Conservation (phyloP, 179 eudicot genomes). For the Amaranthus tricolor region DNA sequence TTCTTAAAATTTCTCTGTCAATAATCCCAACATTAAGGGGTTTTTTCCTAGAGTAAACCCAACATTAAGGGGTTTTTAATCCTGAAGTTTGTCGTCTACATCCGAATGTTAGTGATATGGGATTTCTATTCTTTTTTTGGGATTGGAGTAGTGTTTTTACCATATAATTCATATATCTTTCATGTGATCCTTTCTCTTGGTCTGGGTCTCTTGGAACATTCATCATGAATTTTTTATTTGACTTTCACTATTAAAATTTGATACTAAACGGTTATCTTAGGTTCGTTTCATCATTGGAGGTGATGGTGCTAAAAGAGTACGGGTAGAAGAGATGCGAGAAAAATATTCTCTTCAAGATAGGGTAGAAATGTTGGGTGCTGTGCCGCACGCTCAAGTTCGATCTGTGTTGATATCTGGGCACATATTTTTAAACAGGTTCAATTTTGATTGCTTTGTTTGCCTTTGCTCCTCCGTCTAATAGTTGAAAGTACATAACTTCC, state of each 20-base stretch:
- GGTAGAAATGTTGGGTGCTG: conserved; percentile 98
- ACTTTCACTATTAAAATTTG: not conserved
- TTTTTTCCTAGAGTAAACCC: no score
- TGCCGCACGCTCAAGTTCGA: conserved; percentile 93
- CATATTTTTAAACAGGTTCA: conserved; percentile 85
- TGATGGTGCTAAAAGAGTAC: conserved; percentile 96
- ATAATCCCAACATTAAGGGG: no score
- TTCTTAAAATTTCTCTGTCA: no score
- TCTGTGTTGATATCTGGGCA: conserved; percentile 94
- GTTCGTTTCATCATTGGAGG: conserved; percentile 94
- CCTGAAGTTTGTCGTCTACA: conserved; percentile 90
- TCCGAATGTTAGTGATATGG: conserved; percentile 65
- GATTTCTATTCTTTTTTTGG: not conserved
- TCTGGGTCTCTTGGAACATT: not conserved
- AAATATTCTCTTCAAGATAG: conserved; percentile 95
- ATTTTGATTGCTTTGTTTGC: not conserved
- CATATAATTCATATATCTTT: not conserved
- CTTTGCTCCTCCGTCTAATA: not conserved
- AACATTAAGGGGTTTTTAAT: no score
- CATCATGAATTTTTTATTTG: not conserved
- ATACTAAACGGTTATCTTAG: conserved; percentile 32
- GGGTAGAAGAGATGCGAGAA: conserved; percentile 97
- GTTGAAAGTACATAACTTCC: not conserved
- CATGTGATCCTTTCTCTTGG: not conserved
- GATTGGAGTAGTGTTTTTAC: not conserved